A percentile compares a stretch with the other conserved stretches of the same genome.
phyloP scores from a whole-genome alignment of 495 filamentous ascomycete species.

The Tuber umbilicatum region DNA sequence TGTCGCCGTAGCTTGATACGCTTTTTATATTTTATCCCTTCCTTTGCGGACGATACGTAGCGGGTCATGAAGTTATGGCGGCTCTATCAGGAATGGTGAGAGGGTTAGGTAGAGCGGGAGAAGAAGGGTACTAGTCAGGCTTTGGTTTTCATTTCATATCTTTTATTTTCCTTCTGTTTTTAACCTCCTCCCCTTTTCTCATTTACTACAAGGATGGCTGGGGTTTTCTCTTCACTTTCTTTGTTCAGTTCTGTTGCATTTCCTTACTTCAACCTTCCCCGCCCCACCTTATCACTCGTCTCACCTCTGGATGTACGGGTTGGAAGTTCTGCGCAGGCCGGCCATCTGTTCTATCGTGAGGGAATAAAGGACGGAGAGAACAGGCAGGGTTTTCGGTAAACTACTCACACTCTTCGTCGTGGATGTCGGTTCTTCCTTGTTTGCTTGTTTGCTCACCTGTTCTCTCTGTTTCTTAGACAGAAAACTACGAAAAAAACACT shows the following conservation, averaged over 20 bases:
- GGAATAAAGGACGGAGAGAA: neutral
- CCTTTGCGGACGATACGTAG: neutral
- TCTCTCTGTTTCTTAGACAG: constrained; percentile 5
- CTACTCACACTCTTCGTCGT: neutral
- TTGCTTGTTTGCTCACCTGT: neutral
- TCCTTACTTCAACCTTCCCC: constrained; percentile 30
- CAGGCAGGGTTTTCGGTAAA: neutral
- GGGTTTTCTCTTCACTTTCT: constrained; percentile 14
- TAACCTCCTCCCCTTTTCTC: neutral
- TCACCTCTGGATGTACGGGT: neutral
- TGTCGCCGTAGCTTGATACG: constrained; percentile 40
- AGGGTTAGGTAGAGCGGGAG: constrained; percentile 42
- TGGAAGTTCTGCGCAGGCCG: constrained; percentile 14
- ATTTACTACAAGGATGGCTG: neutral
- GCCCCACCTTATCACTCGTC: neutral
- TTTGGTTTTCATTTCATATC: constrained; percentile 38
- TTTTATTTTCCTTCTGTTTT: constrained; percentile 9
- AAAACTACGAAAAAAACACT: neutral
- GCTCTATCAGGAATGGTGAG: neutral
- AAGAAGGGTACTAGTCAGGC: constrained; percentile 38
- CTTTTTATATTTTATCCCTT: constrained; percentile 28
- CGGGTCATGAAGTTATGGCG: neutral
- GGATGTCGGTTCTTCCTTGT: neutral
- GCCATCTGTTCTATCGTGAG: constrained; percentile 20
- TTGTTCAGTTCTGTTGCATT: constrained; percentile 35